Percentiles rank a stretch among this genome's conserved stretches.
Conservation (phyloP, 352 stramenopile species). For the Pythium myriotylum region DNA sequence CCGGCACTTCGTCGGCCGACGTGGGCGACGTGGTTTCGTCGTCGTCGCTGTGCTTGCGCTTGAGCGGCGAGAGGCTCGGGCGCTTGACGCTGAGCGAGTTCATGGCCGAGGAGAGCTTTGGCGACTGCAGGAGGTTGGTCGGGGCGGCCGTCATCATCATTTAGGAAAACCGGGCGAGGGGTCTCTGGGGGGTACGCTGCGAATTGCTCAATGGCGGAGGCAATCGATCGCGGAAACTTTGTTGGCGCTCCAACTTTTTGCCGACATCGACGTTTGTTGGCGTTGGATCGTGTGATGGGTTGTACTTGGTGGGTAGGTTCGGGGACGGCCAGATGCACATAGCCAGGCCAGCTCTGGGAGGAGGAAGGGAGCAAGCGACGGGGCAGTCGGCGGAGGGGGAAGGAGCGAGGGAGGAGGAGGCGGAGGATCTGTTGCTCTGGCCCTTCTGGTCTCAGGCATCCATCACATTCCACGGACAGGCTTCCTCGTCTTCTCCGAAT, state of each 20-base stretch:
- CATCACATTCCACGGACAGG: slow-evolving; percentile 17
- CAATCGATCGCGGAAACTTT: not conserved
- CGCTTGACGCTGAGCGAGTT: slow-evolving; percentile 42
- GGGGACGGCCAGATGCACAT: slow-evolving; percentile 14
- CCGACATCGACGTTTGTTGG: slow-evolving; percentile 19
- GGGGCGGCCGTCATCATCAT: slow-evolving; percentile 30
- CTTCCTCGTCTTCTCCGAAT: not conserved
- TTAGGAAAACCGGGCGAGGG: not conserved
- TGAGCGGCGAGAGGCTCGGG: slow-evolving; percentile 41
- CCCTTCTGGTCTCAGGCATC: slow-evolving; percentile 28
- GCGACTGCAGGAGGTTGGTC: slow-evolving; percentile 25
- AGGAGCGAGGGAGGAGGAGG: too few relatives aligned
- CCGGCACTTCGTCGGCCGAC: slow-evolving; percentile 10
- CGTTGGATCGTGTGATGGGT: slow-evolving; percentile 23
- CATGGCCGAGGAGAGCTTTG: slow-evolving; percentile 25
- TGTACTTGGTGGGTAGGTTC: slow-evolving; percentile 10
- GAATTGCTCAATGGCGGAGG: slow-evolving; percentile 21
- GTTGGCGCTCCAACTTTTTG: slow-evolving; percentile 11
- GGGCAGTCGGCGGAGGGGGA: too few relatives aligned
- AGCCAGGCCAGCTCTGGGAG: slow-evolving; percentile 12
- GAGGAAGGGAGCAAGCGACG: slow-evolving; percentile 14
- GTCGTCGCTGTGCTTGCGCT: slow-evolving; percentile 48
- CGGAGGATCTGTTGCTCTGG: slow-evolving; percentile 18
- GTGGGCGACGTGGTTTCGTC: slow-evolving; percentile 23
- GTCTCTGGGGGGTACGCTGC: not conserved